A percentile compares a stretch with the other conserved stretches of the same genome.
Evolutionary conservation across 23 red algal genomes (phyloP).

Genomic region (Gracilaria domingensis): DNA sequence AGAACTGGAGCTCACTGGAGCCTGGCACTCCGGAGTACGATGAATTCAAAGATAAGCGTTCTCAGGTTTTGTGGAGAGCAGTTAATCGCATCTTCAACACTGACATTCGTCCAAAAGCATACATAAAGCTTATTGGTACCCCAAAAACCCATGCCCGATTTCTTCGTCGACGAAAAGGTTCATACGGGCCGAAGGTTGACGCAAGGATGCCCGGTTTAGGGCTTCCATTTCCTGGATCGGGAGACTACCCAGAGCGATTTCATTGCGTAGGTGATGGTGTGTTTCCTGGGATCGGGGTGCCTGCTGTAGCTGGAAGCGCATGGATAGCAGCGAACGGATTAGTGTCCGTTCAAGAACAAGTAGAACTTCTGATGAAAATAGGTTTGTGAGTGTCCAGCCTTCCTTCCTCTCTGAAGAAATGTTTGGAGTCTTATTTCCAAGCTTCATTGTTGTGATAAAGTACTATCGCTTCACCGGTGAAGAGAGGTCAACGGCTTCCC

Average conservation of each 20-base stretch:
- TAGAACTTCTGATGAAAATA: constrained; percentile 33
- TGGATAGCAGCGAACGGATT: constrained; percentile 75
- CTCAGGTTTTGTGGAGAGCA: constrained; percentile 63
- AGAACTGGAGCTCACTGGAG: constrained; percentile 53
- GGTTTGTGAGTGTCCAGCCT: too few relatives aligned
- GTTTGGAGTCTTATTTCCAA: too few relatives aligned
- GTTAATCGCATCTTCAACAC: constrained; percentile 60
- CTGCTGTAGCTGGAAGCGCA: constrained; percentile 69
- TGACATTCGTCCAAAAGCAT: constrained; percentile 39
- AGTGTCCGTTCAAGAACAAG: constrained; percentile 37
- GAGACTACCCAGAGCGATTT: constrained; percentile 19
- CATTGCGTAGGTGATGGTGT: constrained; percentile 65
- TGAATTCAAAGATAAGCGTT: constrained; percentile 53
- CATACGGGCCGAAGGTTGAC: constrained; percentile 75
- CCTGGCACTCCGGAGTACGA: constrained; percentile 65
- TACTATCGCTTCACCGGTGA: too few relatives aligned
- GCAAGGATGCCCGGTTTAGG: constrained; percentile 28
- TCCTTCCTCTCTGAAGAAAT: too few relatives aligned
- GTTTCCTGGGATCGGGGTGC: constrained; percentile 90
- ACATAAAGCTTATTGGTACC: constrained; percentile 62
- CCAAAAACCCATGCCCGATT: constrained; percentile 79
- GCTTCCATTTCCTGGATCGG: constrained; percentile 38
- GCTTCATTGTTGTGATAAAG: too few relatives aligned
- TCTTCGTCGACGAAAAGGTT: constrained; percentile 60
- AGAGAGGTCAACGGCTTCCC: too few relatives aligned